phyloP scores from a whole-genome alignment of 352 stramenopile genomes.

The Globisporangium abappressorium region DNA sequence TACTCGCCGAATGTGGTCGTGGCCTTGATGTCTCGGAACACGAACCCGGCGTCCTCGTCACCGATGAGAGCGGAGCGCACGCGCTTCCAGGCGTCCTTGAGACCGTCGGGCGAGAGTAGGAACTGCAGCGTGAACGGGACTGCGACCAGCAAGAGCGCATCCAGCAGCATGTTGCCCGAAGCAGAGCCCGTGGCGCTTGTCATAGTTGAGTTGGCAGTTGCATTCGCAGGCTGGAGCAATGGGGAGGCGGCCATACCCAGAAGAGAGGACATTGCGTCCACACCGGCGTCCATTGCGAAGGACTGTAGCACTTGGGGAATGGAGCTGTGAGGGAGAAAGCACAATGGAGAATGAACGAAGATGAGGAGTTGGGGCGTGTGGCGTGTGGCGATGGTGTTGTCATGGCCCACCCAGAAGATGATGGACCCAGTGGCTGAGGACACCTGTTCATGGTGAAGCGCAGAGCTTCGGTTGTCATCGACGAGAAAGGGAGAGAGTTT shows the following conservation, averaged over 20 bases:
- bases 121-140: constrained; percentile 20
- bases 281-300: not conserved
- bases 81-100: constrained; percentile 28
- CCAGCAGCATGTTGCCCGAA: constrained; percentile 36
- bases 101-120: constrained; percentile 31
- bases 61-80: constrained; percentile 24
- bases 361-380: not conserved
- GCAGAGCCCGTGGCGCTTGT: constrained; percentile 25
- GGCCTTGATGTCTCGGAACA: constrained; percentile 25
- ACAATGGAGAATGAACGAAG: constrained; percentile 4
- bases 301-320: not conserved
- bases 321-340: not conserved
- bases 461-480: not conserved
- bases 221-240: constrained; percentile 13
- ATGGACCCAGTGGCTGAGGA: not conserved
- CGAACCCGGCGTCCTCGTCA: constrained; percentile 20
- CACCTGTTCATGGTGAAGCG: not conserved
- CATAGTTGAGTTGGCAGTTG: constrained; percentile 12
- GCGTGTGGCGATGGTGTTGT: too few relatives aligned
- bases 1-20: constrained; percentile 8
- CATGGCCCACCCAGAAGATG: too few relatives aligned
- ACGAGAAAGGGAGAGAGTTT: not conserved
- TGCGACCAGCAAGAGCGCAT: constrained; percentile 29
- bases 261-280: constrained; percentile 5
- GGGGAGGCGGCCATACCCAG: not conserved